Conservation (phyloP, 305 asterid species). For the Solanum hybrid region DNA sequence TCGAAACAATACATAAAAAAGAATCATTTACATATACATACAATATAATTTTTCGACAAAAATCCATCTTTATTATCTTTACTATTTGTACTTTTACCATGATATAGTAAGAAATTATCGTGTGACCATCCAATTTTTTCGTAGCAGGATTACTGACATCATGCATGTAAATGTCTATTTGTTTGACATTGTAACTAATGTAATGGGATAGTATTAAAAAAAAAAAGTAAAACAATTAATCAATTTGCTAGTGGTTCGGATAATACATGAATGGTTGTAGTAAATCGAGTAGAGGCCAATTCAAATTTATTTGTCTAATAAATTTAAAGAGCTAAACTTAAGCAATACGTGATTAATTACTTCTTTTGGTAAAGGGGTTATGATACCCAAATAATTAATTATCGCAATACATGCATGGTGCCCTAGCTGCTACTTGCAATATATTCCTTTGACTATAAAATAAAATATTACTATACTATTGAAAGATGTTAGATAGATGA, state of each 20-base stretch:
- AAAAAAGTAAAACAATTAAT: not conserved
- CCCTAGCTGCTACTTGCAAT: not conserved
- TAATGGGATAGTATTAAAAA: not conserved
- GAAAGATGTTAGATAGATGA: too few species aligned
- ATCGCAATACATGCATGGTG: not conserved
- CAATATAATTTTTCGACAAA: not conserved
- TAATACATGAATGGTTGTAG: not conserved
- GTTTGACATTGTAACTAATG: not conserved
- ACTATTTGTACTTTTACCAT: not conserved
- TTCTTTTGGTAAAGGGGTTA: conserved; percentile 5
- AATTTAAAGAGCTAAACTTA: conserved; percentile 14
- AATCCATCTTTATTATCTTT: not conserved
- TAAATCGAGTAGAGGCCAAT: conserved; percentile 2
- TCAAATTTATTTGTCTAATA: not conserved
- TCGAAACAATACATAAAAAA: too few species aligned
- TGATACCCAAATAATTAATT: not conserved
- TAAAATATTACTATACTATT: too few species aligned
- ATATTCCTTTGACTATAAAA: not conserved
- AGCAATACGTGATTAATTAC: conserved; percentile 14
- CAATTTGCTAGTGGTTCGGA: not conserved
- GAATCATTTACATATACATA: not conserved
- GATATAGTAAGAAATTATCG: not conserved
- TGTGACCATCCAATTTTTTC: not conserved
- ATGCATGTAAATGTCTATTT: not conserved
- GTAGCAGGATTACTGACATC: not conserved